A percentile compares a stretch with the other conserved stretches of the same genome.
These are phyloP conservation scores for Puccinia brachypodii DNA, from an alignment of 1,284 basidiomycete species.

Conservation along the genomic window DNA sequence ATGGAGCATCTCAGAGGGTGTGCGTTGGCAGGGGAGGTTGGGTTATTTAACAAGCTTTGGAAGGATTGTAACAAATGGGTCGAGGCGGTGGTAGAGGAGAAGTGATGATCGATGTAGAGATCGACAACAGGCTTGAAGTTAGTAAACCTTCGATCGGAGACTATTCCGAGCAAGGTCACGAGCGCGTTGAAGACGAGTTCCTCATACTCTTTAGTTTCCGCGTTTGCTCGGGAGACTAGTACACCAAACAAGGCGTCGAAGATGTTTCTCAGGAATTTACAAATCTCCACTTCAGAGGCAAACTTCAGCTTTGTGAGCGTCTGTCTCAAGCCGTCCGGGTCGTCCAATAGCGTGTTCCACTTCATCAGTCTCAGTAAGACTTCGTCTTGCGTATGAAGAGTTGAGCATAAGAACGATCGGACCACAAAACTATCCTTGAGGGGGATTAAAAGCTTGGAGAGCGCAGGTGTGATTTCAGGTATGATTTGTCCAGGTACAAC, in stretches of 20 bases:
- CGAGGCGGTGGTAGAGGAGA: conserved; percentile 67
- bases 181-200: conserved; percentile 84
- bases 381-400: conserved; percentile 85
- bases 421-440: conserved; percentile 73
- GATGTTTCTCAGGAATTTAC: conserved; percentile 82
- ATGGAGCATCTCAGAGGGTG: conserved; percentile 79
- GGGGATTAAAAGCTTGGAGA: conserved; percentile 53
- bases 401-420: conserved; percentile 87
- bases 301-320: conserved; percentile 85
- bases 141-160: conserved; percentile 90
- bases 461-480: conserved; percentile 53
- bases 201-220: conserved; percentile 73
- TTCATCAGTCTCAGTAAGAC: conserved; percentile 77
- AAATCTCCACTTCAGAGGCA: conserved; percentile 63
- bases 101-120: conserved; percentile 87
- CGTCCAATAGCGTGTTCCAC: conserved; percentile 70
- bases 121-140: conserved; percentile 89
- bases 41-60: conserved; percentile 75
- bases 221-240: conserved; percentile 71
- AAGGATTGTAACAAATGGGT: conserved; percentile 81
- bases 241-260: conserved; percentile 93
- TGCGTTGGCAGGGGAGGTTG: conserved; percentile 71
- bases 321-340: conserved; percentile 69
- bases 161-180: conserved; percentile 75
- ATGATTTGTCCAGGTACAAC: conserved; percentile 29